Conservation (phyloP, 495 filamentous ascomycete genomes). For the Podospora bellae-mahoneyi region DNA sequence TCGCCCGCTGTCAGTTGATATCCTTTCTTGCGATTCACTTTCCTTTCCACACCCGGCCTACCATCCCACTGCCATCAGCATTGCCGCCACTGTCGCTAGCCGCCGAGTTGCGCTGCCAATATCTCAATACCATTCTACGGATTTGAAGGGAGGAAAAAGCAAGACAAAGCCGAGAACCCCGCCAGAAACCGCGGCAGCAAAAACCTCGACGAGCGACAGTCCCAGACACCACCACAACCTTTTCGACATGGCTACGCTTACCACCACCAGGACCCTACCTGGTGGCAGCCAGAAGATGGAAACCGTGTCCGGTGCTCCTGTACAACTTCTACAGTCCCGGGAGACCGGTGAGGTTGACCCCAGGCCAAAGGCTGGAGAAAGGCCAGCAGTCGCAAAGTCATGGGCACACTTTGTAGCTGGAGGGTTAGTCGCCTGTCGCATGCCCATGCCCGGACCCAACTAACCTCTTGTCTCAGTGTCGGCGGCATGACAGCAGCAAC, state of each 20-base stretch:
- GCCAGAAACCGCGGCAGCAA: background rate
- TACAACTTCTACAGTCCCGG: slow-evolving; percentile 53
- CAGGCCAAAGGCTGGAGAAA: slow-evolving; percentile 27
- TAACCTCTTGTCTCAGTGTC: slow-evolving; percentile 47
- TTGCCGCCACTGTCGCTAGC: background rate
- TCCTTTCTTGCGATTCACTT: background rate
- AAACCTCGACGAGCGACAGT: slow-evolving; percentile 5
- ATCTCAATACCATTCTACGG: background rate
- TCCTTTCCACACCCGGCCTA: background rate
- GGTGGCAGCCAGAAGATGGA: slow-evolving; percentile 22
- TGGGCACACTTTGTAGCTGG: slow-evolving; percentile 89
- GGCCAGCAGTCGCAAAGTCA: slow-evolving; percentile 63
- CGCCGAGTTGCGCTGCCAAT: background rate
- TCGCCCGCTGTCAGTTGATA: background rate
- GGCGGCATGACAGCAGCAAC: slow-evolving; percentile 85
- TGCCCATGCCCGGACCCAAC: slow-evolving; percentile 3
- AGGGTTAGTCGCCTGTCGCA: slow-evolving; percentile 54
- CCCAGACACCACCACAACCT: background rate
- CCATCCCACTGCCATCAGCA: background rate
- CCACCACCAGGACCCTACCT: slow-evolving; percentile 23
- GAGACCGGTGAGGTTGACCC: slow-evolving; percentile 60
- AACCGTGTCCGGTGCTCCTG: slow-evolving; percentile 17
- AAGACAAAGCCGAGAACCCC: background rate
- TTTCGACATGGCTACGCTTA: slow-evolving; percentile 23
- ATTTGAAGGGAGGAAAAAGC: background rate